A percentile compares a stretch with the other conserved stretches of the same genome.
phyloP scores from a whole-genome alignment of 2,329 filamentous ascomycete species.

The Penicillium sp. region DNA sequence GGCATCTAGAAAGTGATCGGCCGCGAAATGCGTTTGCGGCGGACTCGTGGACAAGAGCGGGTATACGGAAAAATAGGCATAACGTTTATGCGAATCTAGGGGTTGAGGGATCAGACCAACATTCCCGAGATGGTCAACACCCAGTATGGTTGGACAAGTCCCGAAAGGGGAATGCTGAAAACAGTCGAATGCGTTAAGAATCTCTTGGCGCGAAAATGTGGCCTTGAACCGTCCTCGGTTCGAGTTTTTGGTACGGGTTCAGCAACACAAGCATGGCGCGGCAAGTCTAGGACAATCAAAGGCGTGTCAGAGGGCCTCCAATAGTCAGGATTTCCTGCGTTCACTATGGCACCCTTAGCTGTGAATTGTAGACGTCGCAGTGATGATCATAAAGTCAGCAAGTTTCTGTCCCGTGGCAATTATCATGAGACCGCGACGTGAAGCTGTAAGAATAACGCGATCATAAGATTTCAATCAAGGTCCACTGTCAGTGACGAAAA shows the following conservation, averaged over 20 bases:
- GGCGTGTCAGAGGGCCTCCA: too few species aligned
- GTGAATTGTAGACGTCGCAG: background rate
- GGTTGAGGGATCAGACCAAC: slow-evolving; percentile 1
- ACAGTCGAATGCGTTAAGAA: slow-evolving; percentile 2
- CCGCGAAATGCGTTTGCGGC: background rate
- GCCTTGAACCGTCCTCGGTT: background rate
- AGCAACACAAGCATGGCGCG: background rate
- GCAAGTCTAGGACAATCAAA: background rate
- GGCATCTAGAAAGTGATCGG: background rate
- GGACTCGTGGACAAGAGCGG: background rate
- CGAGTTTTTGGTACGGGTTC: background rate
- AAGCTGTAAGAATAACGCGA: background rate
- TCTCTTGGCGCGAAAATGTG: background rate
- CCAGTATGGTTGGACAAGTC: background rate
- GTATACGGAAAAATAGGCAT: background rate
- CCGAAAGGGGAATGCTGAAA: slow-evolving; percentile 1
- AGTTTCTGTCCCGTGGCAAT: background rate
- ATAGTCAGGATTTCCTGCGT: background rate
- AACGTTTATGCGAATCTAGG: slow-evolving; percentile 12
- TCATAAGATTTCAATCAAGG: too few species aligned
- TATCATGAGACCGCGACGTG: background rate
- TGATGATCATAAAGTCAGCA: background rate
- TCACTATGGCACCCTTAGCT: too few species aligned
- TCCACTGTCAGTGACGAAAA: background rate
- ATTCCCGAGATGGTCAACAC: slow-evolving; percentile 7